Percentiles rank a stretch among this genome's conserved stretches.
Evolutionary conservation across 73 alveolate genomes (phyloP).

Genomic region (Tetrahymena elliotti): DNA sequence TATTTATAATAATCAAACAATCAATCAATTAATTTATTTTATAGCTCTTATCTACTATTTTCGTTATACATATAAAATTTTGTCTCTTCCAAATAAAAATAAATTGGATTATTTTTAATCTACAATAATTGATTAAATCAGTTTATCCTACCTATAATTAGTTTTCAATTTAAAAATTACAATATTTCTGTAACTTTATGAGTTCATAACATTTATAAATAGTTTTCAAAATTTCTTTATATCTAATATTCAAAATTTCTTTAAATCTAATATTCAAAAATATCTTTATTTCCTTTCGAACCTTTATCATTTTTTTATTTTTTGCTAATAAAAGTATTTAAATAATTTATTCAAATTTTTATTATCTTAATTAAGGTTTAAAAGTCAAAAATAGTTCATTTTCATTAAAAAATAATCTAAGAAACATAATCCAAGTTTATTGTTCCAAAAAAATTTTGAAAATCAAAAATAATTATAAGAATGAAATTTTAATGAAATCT

Average conservation of each 20-base stretch:
- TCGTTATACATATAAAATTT: neutral
- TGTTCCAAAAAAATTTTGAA: no score
- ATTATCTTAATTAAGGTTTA: no score
- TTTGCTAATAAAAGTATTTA: no score
- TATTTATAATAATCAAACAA: neutral
- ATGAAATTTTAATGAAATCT: no score
- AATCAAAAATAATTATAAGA: no score
- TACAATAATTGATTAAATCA: neutral
- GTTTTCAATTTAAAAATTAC: neutral
- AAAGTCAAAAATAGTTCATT: no score
- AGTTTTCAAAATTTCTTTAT: neutral
- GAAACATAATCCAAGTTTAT: no score
- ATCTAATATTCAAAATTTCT: neutral
- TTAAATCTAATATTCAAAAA: no score
- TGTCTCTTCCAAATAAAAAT: neutral
- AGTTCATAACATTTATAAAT: neutral
- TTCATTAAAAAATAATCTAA: no score
- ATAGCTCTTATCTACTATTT: neutral
- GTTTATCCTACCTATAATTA: neutral
- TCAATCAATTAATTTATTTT: neutral
- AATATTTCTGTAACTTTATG: neutral
- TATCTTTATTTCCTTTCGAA: no score
- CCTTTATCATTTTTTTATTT: no score
- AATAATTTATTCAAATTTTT: no score
- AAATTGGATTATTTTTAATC: neutral